Conservation (phyloP, 2,329 filamentous ascomycete species). For the Aureobasidium sp. region DNA sequence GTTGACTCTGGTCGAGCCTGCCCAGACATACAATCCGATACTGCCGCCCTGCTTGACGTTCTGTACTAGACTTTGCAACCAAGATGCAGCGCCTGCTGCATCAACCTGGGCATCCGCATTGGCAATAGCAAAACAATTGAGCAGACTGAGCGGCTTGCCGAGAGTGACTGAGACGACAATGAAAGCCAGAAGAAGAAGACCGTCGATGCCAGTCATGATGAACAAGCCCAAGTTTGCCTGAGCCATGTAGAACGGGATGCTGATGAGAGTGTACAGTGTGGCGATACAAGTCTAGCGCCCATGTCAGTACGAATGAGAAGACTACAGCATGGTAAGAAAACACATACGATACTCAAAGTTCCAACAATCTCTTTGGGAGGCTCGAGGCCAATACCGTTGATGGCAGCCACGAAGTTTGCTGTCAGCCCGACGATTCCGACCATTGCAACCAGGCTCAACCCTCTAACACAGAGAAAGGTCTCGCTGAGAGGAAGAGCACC, state of each 20-base stretch:
- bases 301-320: slow-evolving; percentile 21
- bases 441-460: slow-evolving; percentile 64
- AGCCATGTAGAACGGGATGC: slow-evolving; percentile 75
- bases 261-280: slow-evolving; percentile 62
- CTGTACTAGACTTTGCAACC: slow-evolving; percentile 46
- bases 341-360: slow-evolving; percentile 72
- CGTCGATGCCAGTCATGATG: slow-evolving; percentile 61
- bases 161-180: slow-evolving; percentile 71
- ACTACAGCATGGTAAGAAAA: background rate
- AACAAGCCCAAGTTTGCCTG: slow-evolving; percentile 69
- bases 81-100: slow-evolving; percentile 44
- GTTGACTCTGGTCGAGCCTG: slow-evolving; percentile 54
- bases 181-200: slow-evolving; percentile 64
- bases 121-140: slow-evolving; percentile 59
- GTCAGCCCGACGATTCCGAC: slow-evolving; percentile 72
- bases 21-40: slow-evolving; percentile 48
- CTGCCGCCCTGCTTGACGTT: slow-evolving; percentile 46
- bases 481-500: slow-evolving; percentile 63
- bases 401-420: slow-evolving; percentile 73
- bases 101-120: slow-evolving; percentile 40
- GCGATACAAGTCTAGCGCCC: slow-evolving; percentile 64
- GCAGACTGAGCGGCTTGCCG: slow-evolving; percentile 71
- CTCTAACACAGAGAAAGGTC: slow-evolving; percentile 68
- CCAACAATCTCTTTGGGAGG: slow-evolving; percentile 69
- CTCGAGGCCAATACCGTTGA: slow-evolving; percentile 58